Evolutionary conservation across 1,284 basidiomycete genomes (phyloP), one percentile per base, ranked within the genome.

Genomic region (Paramarasmius palmivorus): DNA sequence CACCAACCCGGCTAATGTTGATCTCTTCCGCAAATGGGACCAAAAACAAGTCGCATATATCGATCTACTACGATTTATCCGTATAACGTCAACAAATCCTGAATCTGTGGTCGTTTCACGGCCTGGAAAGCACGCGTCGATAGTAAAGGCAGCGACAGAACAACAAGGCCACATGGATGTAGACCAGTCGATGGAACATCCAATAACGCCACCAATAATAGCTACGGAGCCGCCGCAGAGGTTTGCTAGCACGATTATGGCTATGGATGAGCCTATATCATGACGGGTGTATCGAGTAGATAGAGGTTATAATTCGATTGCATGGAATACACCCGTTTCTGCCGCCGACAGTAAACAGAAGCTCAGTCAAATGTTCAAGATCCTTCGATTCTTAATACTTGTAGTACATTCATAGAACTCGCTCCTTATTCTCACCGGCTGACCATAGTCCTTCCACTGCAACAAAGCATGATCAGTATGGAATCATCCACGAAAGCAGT

Each of bases 1-100:
- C 40, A 93, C 91, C 0, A 83, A 95, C 61, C 69, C 74, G 10
- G 70, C 76, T 9, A 93, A 84, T n/a, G 85, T 89, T 26, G 78
- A 80, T 17, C 73, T 94, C 4, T 90, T 94, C 68, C 81, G 86
- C 49, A 69, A 72, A 50, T 94, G 92, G 92, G 84, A 92, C 59
- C 83, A 90, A 59, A 81, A 79, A 57, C 88, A 91, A 62, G 71
- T 82, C 1, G 82, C 89, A 2, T 94, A 83, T 65, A 76, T 91
- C 39, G 82, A 90, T 57, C 77, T 89, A n/a, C 73, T 92, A 38
- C 84, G 88, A 32, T 89, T 87, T 66, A 81, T 91, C 56, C 82
- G 88, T 50, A 84, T 92, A 69, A 86, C 76, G 39, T 84, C 86
- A 63, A 64, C 69, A 12, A 69, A 80, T 46, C 80, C 81, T 0